Conservation (phyloP, 768 basidiomycete genomes). For the Mycena olivaceomarginata region DNA sequence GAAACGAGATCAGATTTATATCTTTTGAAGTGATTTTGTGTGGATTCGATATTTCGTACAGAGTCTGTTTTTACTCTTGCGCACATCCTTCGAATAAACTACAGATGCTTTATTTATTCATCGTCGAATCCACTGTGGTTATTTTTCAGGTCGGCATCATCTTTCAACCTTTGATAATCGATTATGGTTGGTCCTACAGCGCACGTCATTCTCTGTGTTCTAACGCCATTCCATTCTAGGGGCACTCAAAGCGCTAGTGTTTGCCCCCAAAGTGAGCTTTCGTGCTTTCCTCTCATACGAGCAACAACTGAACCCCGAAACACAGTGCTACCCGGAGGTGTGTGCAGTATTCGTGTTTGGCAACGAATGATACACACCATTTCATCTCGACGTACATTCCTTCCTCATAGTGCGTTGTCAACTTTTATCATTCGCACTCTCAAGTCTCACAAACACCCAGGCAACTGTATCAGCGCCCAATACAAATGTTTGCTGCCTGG, state of each 20-base stretch:
- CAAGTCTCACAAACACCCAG: constrained; percentile 4
- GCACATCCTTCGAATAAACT: constrained; percentile 3
- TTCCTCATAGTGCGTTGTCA: constrained; percentile 3
- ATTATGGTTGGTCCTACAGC: constrained; percentile 9
- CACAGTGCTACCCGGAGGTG: constrained; percentile 8
- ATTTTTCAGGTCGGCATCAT: not conserved
- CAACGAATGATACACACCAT: constrained; percentile 7
- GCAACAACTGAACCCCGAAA: constrained; percentile 2
- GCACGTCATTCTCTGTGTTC: constrained; percentile 7
- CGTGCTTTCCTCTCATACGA: constrained; percentile 3
- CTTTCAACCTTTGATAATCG: constrained; percentile 9
- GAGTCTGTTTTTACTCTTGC: constrained; percentile 7
- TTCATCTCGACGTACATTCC: constrained; percentile 12
- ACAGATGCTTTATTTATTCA: constrained; percentile 8
- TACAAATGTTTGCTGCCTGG: constrained; percentile 4
- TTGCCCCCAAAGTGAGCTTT: constrained; percentile 3
- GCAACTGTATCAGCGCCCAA: not conserved
- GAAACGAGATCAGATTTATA: constrained; percentile 26
- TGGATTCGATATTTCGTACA: constrained; percentile 7
- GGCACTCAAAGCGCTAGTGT: constrained; percentile 3
- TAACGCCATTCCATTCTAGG: constrained; percentile 13
- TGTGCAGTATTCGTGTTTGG: constrained; percentile 5
- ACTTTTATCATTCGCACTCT: not conserved
- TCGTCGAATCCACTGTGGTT: constrained; percentile 9
- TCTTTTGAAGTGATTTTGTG: not conserved